Conservation (phyloP, 495 filamentous ascomycete genomes). For the Talaromyces proteolyticus region DNA sequence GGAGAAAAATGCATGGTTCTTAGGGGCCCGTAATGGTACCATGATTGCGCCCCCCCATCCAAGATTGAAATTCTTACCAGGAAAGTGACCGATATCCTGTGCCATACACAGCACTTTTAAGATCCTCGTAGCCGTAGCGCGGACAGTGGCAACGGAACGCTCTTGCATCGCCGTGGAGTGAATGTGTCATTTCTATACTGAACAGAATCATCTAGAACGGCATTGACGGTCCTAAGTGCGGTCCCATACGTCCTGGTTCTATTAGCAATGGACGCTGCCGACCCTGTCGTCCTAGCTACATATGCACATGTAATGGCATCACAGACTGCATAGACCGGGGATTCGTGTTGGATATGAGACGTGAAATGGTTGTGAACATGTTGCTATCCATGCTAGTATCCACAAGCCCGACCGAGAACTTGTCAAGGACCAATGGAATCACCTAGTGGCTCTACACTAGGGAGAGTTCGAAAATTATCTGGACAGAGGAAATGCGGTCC, state of each 20-base stretch:
- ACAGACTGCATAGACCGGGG: slow-evolving; percentile 9
- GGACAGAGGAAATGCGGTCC: slow-evolving; percentile 2
- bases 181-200: slow-evolving; percentile 10
- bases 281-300: slow-evolving; percentile 6
- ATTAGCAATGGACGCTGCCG: slow-evolving; percentile 3
- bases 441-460: slow-evolving; percentile 9
- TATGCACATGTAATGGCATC: slow-evolving; percentile 12
- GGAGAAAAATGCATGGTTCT: slow-evolving; percentile 8
- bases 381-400: slow-evolving; percentile 7
- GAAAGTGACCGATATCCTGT: slow-evolving; percentile 5
- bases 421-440: slow-evolving; percentile 11
- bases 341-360: slow-evolving; percentile 7
- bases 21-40: slow-evolving; percentile 9
- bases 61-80: slow-evolving; percentile 5
- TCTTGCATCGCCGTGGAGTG: slow-evolving; percentile 8
- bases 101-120: slow-evolving; percentile 4
- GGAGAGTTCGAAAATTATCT: slow-evolving; percentile 8
- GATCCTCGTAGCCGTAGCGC: slow-evolving; percentile 10
- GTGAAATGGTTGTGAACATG: slow-evolving; percentile 11
- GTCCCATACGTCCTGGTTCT: slow-evolving; percentile 6
- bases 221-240: slow-evolving; percentile 7
- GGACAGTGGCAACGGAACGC: slow-evolving; percentile 6
- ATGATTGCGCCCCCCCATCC: slow-evolving; percentile 10
- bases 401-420: slow-evolving; percentile 6
- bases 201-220: slow-evolving; percentile 8